A percentile compares a stretch with the other conserved stretches of the same genome.
Evolutionary conservation across 805 yeast genomes (phyloP).

Genomic region (Yarrowia sp.): DNA sequence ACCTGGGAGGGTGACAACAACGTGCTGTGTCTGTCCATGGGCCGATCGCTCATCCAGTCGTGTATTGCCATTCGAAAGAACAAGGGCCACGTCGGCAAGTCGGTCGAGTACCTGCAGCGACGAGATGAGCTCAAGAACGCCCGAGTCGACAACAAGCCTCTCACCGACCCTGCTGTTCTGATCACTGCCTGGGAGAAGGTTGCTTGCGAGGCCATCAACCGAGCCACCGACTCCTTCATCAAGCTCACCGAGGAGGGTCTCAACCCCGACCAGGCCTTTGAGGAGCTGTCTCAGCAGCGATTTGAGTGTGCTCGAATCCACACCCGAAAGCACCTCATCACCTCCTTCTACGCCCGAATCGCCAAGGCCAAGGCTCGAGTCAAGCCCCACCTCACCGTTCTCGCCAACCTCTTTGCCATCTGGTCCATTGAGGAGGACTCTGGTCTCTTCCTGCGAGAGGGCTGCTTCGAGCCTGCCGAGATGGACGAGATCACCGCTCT

Average conservation of each 20-base stretch:
- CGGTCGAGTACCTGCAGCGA: constrained; percentile 54
- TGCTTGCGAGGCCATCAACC: constrained; percentile 48
- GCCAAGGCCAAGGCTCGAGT: constrained; percentile 53
- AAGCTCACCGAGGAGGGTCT: constrained; percentile 45
- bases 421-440: constrained; percentile 73
- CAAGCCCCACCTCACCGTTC: constrained; percentile 57
- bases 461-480: constrained; percentile 59
- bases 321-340: constrained; percentile 51
- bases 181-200: constrained; percentile 52
- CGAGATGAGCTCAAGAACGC: constrained; percentile 41
- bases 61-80: constrained; percentile 54
- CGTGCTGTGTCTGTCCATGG: constrained; percentile 81
- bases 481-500: constrained; percentile 55
- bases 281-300: constrained; percentile 53
- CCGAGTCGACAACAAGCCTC: constrained; percentile 43
- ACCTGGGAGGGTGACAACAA: constrained; percentile 99
- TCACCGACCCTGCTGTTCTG: constrained; percentile 46
- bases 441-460: constrained; percentile 73
- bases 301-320: constrained; percentile 53
- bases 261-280: constrained; percentile 51
- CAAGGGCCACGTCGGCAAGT: constrained; percentile 55
- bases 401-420: constrained; percentile 70
- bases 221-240: constrained; percentile 49
- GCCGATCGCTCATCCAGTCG: constrained; percentile 72
- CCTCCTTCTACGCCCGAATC: constrained; percentile 51